Evolutionary conservation across 768 basidiomycete genomes (phyloP).

Genomic region (Lanmaoa rubissima): DNA sequence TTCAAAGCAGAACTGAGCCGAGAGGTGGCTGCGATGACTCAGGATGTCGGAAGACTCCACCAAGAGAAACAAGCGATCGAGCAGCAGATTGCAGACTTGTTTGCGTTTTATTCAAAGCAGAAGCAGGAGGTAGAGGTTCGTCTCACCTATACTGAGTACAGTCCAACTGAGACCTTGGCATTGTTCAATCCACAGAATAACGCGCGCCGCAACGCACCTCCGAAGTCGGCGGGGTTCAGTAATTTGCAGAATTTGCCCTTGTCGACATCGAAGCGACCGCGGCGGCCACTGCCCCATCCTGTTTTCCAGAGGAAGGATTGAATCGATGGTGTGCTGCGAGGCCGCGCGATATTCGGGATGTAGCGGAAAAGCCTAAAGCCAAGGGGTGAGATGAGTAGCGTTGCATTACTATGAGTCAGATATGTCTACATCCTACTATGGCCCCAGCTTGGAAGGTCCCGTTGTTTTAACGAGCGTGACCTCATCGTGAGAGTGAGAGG

Average conservation of each 20-base stretch:
- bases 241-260: conserved; percentile 29
- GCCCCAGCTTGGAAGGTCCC: not conserved
- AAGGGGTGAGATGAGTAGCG: not conserved
- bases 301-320: conserved; percentile 25
- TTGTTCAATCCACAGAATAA: conserved; percentile 18
- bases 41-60: conserved; percentile 68
- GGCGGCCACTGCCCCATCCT: conserved; percentile 32
- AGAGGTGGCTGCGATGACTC: conserved; percentile 72
- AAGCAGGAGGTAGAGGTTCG: conserved; percentile 41
- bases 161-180: not conserved
- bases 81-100: conserved; percentile 70
- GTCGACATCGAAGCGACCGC: conserved; percentile 21
- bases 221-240: conserved; percentile 20
- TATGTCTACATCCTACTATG: conserved; percentile 3
- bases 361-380: not conserved
- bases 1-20: conserved; percentile 78
- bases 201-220: conserved; percentile 22
- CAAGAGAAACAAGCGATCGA: conserved; percentile 63
- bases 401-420: conserved; percentile 12
- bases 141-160: not conserved
- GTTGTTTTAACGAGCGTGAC: conserved; percentile 3
- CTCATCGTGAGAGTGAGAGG: conserved; percentile 15
- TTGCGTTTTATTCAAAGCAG: conserved; percentile 70
- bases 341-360: not conserved
- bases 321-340: not conserved